phyloP scores from a whole-genome alignment of 2,329 filamentous ascomycete species.

The Blastomyces gilchristii region DNA sequence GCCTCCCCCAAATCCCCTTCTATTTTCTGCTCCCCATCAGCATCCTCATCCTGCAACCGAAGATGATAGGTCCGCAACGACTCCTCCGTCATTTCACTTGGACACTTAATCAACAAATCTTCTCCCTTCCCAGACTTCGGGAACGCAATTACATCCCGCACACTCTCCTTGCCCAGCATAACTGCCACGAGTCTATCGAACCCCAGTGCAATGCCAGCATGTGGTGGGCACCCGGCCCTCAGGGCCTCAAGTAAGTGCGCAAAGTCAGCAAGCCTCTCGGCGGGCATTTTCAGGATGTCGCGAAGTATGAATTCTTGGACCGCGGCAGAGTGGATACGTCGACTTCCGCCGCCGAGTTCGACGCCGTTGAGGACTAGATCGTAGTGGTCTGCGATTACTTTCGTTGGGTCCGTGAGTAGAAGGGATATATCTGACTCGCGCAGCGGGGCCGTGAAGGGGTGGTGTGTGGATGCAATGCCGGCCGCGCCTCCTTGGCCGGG shows the following conservation, averaged over 20 bases:
- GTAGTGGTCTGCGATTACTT: constrained; percentile 76
- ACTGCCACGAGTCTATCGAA: constrained; percentile 80
- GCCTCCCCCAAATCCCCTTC: neutral
- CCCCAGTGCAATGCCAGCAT: constrained; percentile 85
- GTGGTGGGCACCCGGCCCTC: constrained; percentile 77
- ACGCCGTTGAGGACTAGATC: constrained; percentile 93
- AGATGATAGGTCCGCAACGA: constrained; percentile 52
- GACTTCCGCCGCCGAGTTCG: constrained; percentile 84
- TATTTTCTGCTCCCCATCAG: neutral
- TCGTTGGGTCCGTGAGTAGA: constrained; percentile 60
- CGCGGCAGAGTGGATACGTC: constrained; percentile 75
- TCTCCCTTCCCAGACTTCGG: constrained; percentile 88
- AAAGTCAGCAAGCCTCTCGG: constrained; percentile 67
- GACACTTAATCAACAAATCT: constrained; percentile 72
- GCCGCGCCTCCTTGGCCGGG: constrained; percentile 73
- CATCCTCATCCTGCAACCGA: constrained; percentile 21
- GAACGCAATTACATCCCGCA: constrained; percentile 92
- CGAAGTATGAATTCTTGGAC: constrained; percentile 79
- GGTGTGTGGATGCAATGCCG: constrained; percentile 79
- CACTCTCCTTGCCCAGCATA: constrained; percentile 63
- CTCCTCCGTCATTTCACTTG: constrained; percentile 54
- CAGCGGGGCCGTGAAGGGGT: constrained; percentile 88
- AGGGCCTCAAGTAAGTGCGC: constrained; percentile 74
- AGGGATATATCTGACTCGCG: constrained; percentile 61
- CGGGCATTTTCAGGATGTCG: constrained; percentile 68